These are phyloP conservation scores for Pythium aristosporum DNA, from an alignment of 352 stramenopile genomes.

Conservation along the genomic window DNA sequence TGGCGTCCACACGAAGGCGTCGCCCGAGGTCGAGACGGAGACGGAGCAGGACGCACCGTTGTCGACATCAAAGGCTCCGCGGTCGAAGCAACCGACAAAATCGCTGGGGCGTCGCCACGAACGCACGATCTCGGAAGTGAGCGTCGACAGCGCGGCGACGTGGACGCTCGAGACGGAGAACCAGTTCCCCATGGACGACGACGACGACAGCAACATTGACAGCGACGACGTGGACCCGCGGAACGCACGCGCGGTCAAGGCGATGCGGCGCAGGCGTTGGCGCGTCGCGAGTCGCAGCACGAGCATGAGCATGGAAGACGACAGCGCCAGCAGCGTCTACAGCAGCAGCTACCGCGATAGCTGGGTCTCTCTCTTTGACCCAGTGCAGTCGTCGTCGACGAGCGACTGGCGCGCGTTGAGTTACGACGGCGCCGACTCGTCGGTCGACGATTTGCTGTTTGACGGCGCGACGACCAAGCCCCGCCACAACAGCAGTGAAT, in stretches of 20 bases:
- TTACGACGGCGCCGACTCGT: constrained; percentile 18
- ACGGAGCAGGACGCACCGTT: not conserved
- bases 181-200: constrained; percentile 20
- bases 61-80: not conserved
- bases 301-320: constrained; percentile 25
- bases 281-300: constrained; percentile 22
- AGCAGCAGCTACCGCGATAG: constrained; percentile 25
- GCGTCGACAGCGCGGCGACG: constrained; percentile 22
- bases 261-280: constrained; percentile 11
- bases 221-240: constrained; percentile 17
- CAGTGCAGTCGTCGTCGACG: constrained; percentile 13
- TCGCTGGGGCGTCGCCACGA: not conserved
- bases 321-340: constrained; percentile 26
- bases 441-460: constrained; percentile 21
- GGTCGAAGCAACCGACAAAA: not conserved
- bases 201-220: constrained; percentile 25
- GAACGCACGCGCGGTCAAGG: constrained; percentile 2
- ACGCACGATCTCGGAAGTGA: constrained; percentile 12
- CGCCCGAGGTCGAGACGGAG: not conserved
- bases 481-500: constrained; percentile 12
- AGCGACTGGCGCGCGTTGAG: constrained; percentile 17
- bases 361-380: constrained; percentile 23
- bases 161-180: constrained; percentile 23
- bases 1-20: not conserved
- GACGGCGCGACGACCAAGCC: constrained; percentile 6